phyloP scores from a whole-genome alignment of 129 eudicot species.

The Escallonia herrerae region DNA sequence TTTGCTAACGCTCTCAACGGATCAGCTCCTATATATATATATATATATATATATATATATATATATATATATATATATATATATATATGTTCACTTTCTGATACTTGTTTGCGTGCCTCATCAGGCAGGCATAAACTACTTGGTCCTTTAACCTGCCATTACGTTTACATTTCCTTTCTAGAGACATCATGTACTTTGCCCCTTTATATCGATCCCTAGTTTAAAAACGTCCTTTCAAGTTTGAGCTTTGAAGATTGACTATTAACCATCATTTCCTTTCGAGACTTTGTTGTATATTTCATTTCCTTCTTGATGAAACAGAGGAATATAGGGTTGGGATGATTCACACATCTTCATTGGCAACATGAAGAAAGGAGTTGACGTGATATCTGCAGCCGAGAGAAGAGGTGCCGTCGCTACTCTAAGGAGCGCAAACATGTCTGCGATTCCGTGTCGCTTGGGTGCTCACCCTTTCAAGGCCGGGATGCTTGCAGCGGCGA shows the following conservation, averaged over 20 bases:
- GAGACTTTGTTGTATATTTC: background rate
- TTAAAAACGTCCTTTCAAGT: too few species aligned
- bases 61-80: too few species aligned
- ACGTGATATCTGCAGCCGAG: slow-evolving; percentile 35
- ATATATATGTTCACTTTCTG: too few species aligned
- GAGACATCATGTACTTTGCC: too few species aligned
- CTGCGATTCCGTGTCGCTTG: slow-evolving; percentile 68
- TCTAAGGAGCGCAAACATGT: slow-evolving; percentile 45
- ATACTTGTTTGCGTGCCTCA: too few species aligned
- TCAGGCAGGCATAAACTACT: too few species aligned
- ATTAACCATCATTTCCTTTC: background rate
- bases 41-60: too few species aligned
- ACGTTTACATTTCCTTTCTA: too few species aligned
- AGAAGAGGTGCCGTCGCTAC: slow-evolving; percentile 28
- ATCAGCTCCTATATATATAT: too few species aligned
- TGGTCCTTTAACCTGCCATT: too few species aligned
- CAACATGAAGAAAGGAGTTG: slow-evolving; percentile 60
- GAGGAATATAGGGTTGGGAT: slow-evolving; percentile 95
- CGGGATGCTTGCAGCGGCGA: slow-evolving; percentile 78
- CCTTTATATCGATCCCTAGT: too few species aligned
- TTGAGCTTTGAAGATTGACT: background rate
- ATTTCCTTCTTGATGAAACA: slow-evolving; percentile 19
- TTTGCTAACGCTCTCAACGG: too few species aligned
- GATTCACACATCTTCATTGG: slow-evolving; percentile 65
- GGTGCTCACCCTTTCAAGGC: slow-evolving; percentile 58